Conservation (phyloP, 495 filamentous ascomycete species). For the Hyaloscypha variabilis region DNA sequence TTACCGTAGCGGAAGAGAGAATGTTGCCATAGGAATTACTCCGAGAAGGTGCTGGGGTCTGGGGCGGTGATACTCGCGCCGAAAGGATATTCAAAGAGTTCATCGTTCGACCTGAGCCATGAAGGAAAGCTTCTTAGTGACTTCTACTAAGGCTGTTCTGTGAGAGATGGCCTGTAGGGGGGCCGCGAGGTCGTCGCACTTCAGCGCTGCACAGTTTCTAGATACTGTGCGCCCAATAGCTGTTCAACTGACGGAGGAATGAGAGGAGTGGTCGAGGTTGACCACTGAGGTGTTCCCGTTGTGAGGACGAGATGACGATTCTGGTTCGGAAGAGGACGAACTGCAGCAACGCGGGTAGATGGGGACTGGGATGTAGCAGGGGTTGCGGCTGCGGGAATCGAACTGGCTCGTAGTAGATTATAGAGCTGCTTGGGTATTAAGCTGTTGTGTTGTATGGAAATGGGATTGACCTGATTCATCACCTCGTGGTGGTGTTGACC, state of each 20-base stretch:
- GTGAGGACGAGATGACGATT: neutral
- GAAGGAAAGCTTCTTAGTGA: slow-evolving; percentile 19
- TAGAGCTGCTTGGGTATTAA: neutral
- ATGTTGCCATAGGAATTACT: slow-evolving; percentile 67
- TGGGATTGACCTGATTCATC: neutral
- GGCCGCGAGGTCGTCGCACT: neutral
- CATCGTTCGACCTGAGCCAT: slow-evolving; percentile 66
- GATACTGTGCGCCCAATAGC: neutral
- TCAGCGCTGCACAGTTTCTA: neutral
- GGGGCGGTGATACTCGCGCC: slow-evolving; percentile 68
- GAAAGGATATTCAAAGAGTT: slow-evolving; percentile 97
- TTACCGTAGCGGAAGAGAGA: slow-evolving; percentile 41
- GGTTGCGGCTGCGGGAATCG: neutral
- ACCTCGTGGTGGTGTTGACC: neutral
- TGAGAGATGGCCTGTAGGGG: neutral
- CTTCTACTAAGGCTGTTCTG: neutral
- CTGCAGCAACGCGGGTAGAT: too few relatives aligned
- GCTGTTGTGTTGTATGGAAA: neutral
- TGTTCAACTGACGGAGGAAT: neutral
- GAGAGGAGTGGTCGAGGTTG: neutral
- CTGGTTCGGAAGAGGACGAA: too few relatives aligned
- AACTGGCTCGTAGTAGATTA: neutral
- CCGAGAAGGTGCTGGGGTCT: slow-evolving; percentile 60
- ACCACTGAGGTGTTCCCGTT: neutral
- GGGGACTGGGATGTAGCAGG: too few relatives aligned